A percentile compares a stretch with the other conserved stretches of the same genome.
phyloP scores from a whole-genome alignment of 305 asterid genomes.

The Fraxinus paxiana region DNA sequence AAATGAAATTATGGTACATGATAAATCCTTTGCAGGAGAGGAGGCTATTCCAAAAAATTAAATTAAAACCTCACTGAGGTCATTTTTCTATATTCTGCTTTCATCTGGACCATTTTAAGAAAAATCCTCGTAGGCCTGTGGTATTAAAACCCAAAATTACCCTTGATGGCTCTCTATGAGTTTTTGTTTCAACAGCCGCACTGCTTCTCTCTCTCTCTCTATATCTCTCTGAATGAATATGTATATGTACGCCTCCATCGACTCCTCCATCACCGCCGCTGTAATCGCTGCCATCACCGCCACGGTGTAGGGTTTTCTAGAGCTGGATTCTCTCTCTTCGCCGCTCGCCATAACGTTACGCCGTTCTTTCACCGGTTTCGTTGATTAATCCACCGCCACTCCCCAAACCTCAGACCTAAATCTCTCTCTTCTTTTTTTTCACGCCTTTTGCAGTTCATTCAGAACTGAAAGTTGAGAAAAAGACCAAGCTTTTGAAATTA shows the following conservation, averaged over 20 bases:
- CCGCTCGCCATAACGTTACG: slow-evolving; percentile 38
- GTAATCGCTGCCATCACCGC: slow-evolving; percentile 16
- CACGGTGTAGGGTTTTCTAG: slow-evolving; percentile 32
- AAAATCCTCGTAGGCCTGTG: background rate
- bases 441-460: slow-evolving; percentile 2
- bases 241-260: slow-evolving; percentile 48
- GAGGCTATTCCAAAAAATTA: background rate
- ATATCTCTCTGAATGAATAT: background rate
- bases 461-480: slow-evolving; percentile 23
- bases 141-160: slow-evolving; percentile 1
- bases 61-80: background rate
- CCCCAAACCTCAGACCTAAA: slow-evolving; percentile 24
- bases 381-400: slow-evolving; percentile 44
- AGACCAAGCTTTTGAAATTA: slow-evolving; percentile 13
- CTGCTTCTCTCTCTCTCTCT: background rate
- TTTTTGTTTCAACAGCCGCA: slow-evolving; percentile 5
- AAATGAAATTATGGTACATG: background rate
- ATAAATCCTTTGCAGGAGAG: background rate
- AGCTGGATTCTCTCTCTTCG: slow-evolving; percentile 53
- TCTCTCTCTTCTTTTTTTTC: background rate
- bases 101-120: background rate
- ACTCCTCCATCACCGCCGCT: slow-evolving; percentile 34
- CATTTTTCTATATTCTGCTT: background rate
- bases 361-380: slow-evolving; percentile 62
- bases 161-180: background rate